Percentiles rank a stretch among this genome's conserved stretches.
These are phyloP conservation scores for Fusarium concolor DNA, from an alignment of 2,329 filamentous ascomycete genomes.

Conservation along the genomic window DNA sequence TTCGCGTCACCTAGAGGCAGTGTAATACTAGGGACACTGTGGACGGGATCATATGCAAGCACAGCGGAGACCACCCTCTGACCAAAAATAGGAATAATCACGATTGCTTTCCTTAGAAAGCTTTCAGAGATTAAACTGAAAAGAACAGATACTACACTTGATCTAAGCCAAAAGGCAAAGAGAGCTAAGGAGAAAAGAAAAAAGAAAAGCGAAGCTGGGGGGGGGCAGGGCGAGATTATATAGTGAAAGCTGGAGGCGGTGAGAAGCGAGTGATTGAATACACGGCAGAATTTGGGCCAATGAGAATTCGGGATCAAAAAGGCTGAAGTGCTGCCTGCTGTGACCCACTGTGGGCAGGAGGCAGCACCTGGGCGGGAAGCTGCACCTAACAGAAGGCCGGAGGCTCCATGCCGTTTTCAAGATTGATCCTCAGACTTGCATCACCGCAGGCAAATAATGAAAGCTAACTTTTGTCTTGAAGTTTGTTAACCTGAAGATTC, in stretches of 20 bases:
- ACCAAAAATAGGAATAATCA: slow-evolving; percentile 81
- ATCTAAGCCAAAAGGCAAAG: slow-evolving; percentile 79
- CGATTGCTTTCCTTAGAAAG: slow-evolving; percentile 76
- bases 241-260: slow-evolving; percentile 28
- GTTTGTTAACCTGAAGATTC: too few species aligned
- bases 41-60: slow-evolving; percentile 56
- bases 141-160: slow-evolving; percentile 98
- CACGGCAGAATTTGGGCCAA: slow-evolving; percentile 30
- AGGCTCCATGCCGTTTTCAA: not conserved
- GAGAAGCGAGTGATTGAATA: slow-evolving; percentile 2
- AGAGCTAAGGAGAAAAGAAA: slow-evolving; percentile 56
- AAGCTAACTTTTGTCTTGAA: too few species aligned
- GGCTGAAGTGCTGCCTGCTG: slow-evolving; percentile 31
- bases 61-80: slow-evolving; percentile 53
- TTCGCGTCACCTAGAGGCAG: slow-evolving; percentile 54
- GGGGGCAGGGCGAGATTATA: slow-evolving; percentile 34
- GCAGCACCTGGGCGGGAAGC: not conserved
- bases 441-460: too few species aligned
- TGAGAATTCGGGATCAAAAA: not conserved
- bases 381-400: not conserved
- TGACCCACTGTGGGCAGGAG: not conserved
- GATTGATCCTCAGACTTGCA: too few species aligned
- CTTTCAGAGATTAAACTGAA: slow-evolving; percentile 97
- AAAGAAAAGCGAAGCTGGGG: slow-evolving; percentile 37
- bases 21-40: slow-evolving; percentile 57